A percentile compares a stretch with the other conserved stretches of the same genome.
phyloP scores from a whole-genome alignment of 306 rosid genomes.

The Casuarina equisetifolia region DNA sequence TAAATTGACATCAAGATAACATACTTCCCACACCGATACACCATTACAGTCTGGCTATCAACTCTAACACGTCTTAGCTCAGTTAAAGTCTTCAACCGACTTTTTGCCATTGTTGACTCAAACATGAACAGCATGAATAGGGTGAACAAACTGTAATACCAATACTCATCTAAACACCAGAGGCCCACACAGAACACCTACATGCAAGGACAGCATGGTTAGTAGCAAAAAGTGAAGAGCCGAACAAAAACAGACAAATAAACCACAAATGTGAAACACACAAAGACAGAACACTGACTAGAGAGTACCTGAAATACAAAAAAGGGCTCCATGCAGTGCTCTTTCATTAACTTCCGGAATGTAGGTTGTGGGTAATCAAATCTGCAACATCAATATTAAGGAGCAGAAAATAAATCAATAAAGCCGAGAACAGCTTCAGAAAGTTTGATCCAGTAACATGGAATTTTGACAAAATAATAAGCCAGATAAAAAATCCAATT shows the following conservation, averaged over 20 bases:
- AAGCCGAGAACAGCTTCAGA: constrained; percentile 3
- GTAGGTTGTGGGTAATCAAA: constrained; percentile 98
- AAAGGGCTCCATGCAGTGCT: constrained; percentile 97
- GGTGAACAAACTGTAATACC: constrained; percentile 99
- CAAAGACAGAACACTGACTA: neutral
- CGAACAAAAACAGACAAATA: constrained; percentile 11
- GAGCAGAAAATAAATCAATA: constrained; percentile 26
- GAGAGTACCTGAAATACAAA: constrained; percentile 88
- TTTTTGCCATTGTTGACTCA: constrained; percentile 99
- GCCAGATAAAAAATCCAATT: neutral
- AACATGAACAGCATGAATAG: constrained; percentile 95
- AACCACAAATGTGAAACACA: constrained; percentile 11
- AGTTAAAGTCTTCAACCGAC: constrained; percentile 88
- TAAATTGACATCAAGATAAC: constrained; percentile 32
- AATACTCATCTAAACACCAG: constrained; percentile 99
- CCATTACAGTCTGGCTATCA: constrained; percentile 89
- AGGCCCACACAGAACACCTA: constrained; percentile 99
- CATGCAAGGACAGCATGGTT: constrained; percentile 16
- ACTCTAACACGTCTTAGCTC: constrained; percentile 98
- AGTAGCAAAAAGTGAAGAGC: constrained; percentile 22
- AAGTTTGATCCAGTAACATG: constrained; percentile 12
- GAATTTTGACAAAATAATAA: neutral
- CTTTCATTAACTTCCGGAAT: constrained; percentile 93
- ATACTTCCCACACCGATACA: constrained; percentile 96
- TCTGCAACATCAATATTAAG: constrained; percentile 47